Percentiles rank a stretch among this genome's conserved stretches.
These are phyloP conservation scores for Neofusicoccum cordaticola DNA, from an alignment of 2,329 filamentous ascomycete species.

Conservation along the genomic window DNA sequence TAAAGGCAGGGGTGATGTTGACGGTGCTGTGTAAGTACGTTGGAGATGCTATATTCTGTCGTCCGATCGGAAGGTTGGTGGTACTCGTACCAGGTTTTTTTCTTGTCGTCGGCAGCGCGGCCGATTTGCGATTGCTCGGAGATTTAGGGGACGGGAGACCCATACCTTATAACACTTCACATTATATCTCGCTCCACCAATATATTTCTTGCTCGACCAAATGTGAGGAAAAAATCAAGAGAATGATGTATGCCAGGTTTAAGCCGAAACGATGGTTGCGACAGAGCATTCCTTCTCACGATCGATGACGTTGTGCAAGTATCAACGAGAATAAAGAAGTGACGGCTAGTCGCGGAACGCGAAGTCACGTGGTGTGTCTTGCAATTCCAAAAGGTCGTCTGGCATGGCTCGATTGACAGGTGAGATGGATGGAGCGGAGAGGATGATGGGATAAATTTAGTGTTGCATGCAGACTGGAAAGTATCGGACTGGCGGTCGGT, in stretches of 20 bases:
- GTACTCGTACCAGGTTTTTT: no score
- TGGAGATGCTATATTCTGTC: no score
- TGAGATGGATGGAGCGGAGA: neutral
- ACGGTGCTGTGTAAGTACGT: no score
- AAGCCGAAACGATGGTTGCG: neutral
- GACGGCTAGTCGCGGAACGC: no score
- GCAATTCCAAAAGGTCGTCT: neutral
- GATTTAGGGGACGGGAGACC: neutral
- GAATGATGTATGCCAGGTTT: neutral
- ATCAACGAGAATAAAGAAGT: neutral
- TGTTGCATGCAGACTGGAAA: neutral
- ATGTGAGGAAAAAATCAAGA: neutral
- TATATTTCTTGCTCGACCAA: neutral
- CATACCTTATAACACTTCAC: neutral
- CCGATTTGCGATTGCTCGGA: neutral
- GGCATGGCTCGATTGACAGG: neutral
- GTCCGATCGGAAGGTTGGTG: neutral
- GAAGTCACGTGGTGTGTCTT: neutral
- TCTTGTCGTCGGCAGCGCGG: neutral
- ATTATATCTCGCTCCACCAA: neutral
- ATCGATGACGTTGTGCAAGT: no score
- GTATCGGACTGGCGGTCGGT: neutral
- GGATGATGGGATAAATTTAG: neutral
- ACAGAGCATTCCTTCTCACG: neutral
- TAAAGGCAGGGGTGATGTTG: no score